Conservation (phyloP, 441 rosid genomes). For the Adansonia madagascariensis region DNA sequence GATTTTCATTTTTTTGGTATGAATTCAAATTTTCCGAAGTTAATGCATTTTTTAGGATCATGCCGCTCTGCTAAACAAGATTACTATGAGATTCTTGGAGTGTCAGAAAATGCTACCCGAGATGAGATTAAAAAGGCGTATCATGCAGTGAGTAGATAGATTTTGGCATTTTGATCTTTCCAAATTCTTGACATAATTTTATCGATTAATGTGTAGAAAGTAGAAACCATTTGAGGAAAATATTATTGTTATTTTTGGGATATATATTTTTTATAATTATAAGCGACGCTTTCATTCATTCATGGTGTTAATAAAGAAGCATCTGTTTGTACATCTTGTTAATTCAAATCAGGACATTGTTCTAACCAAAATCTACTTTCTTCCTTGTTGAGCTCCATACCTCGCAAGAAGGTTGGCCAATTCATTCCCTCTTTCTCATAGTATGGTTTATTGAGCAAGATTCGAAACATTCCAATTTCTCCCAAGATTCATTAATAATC, state of each 20-base stretch:
- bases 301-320: no score
- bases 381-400: no score
- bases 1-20: constrained; percentile 14
- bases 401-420: no score
- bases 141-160: constrained; percentile 51
- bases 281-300: no score
- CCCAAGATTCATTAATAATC: no score
- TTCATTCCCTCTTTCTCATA: no score
- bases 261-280: no score
- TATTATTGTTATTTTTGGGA: neutral
- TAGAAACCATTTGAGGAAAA: neutral
- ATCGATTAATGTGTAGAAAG: neutral
- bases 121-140: constrained; percentile 86
- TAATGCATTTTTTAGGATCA: constrained; percentile 44
- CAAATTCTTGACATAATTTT: neutral
- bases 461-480: no score
- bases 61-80: constrained; percentile 45
- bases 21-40: neutral
- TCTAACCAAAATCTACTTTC: no score
- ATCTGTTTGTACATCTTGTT: no score
- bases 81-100: constrained; percentile 80
- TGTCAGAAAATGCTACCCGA: constrained; percentile 62
- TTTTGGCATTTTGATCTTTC: neutral
- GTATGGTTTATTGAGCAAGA: no score
- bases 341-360: no score